Base-by-base conservation (phyloP, 2,329 filamentous ascomycete genomes). In the Colletotrichum filicis region DNA sequence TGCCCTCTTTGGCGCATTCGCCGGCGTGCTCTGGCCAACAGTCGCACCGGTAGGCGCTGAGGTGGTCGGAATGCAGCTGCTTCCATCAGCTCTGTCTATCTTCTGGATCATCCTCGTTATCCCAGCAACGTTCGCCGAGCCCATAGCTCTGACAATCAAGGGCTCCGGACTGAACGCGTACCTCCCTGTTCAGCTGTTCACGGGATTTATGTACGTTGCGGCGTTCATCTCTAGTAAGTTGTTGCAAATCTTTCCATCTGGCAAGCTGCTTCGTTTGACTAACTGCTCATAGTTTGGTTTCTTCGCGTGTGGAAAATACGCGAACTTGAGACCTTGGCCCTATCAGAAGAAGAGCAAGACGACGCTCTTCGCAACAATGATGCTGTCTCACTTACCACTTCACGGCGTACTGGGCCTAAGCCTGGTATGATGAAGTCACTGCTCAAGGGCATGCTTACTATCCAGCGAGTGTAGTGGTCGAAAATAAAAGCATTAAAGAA, bases 81-180 rank as follows among this genome's bases (percentile, higher is more conserved):
- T 95, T 2, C 92, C 94, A 1, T 90, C 92, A 14, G 88, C 85
- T 0, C 82, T 96, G 52, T 93, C 90, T 66, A 86, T 96, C 22
- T 88, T 91, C 24, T 96, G 94, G 94, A 78, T 95, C 30, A 85
- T 91, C 6, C 86, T 96, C 19, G 89, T 92, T 5, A 79, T 95
- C 11, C 94, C 94, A 0, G 89, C 90, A 14, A 94, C 92, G 0
- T 95, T 92, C 76, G 88, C 90, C 49, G 90, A 92, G 76, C 88
- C 89, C 2, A 93, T 93, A 75, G 92, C 87, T 3, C 80, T 93
- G 53, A 83, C 88, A 65, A 86, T 93, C 35, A 84, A 86, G 69
- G 76, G 81, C 77, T 65, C 81, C 22, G 78, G 85, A 49, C 30
- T 82, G 0, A 80, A 83, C 32, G 86, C 86, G 24, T 91, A 90